phyloP scores from a whole-genome alignment of 1,284 basidiomycete genomes.

The Apiotrichum akiyoshidainum region DNA sequence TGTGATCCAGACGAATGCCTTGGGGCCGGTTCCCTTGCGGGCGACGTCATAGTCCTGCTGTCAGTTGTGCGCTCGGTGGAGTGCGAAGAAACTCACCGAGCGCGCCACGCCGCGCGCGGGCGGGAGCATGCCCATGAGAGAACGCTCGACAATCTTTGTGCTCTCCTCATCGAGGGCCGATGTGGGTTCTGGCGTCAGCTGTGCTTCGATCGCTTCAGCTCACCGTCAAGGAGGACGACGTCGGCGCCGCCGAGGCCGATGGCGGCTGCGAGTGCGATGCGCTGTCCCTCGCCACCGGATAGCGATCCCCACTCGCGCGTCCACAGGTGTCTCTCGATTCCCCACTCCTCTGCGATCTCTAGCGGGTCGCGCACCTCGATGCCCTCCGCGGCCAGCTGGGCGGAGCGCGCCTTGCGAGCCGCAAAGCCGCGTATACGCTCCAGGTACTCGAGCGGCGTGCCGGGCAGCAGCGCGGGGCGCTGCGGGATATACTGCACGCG shows the following conservation, averaged over 20 bases:
- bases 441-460: slow-evolving; percentile 71
- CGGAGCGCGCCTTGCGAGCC: slow-evolving; percentile 52
- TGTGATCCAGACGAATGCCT: slow-evolving; percentile 80
- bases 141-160: slow-evolving; percentile 63
- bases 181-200: slow-evolving; percentile 65
- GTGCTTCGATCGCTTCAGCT: slow-evolving; percentile 23
- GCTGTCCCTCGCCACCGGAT: slow-evolving; percentile 77
- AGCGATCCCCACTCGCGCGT: slow-evolving; percentile 69
- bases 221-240: slow-evolving; percentile 77
- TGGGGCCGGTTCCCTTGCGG: slow-evolving; percentile 49
- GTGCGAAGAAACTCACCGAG: background rate
- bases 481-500: slow-evolving; percentile 79
- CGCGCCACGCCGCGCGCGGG: background rate
- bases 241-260: slow-evolving; percentile 70
- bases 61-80: background rate
- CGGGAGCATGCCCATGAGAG: slow-evolving; percentile 58
- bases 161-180: slow-evolving; percentile 75
- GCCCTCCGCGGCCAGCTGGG: slow-evolving; percentile 14
- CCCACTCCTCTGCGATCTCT: slow-evolving; percentile 65
- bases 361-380: slow-evolving; percentile 52
- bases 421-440: slow-evolving; percentile 58
- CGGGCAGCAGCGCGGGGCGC: slow-evolving; percentile 74
- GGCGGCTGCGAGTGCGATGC: slow-evolving; percentile 71
- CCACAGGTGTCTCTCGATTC: slow-evolving; percentile 67
- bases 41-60: background rate